Percentiles rank a stretch among this genome's conserved stretches.
Evolutionary conservation across 768 basidiomycete genomes (phyloP).

Genomic region (Lactarius evosmus): DNA sequence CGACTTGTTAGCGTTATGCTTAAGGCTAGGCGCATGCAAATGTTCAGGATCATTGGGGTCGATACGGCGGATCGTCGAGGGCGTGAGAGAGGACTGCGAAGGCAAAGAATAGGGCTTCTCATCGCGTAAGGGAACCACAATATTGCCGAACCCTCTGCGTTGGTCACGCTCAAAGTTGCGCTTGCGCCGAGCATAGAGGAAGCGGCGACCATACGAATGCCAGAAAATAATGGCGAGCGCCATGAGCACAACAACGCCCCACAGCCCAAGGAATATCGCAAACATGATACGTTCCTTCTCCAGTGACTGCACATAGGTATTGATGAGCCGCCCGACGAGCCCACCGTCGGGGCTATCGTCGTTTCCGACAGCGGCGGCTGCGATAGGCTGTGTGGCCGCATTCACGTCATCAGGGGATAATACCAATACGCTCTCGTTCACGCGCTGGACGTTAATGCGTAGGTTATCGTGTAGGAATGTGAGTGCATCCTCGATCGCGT

Average conservation of each 20-base stretch:
- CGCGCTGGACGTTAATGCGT: conserved; percentile 70
- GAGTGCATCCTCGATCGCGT: conserved; percentile 79
- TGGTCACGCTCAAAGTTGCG: conserved; percentile 31
- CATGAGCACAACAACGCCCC: conserved; percentile 81
- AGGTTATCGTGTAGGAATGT: conserved; percentile 92
- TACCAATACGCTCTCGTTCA: conserved; percentile 72
- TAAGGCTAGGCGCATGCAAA: conserved; percentile 28
- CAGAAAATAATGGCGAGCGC: conserved; percentile 67
- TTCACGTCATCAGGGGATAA: conserved; percentile 69
- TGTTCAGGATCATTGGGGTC: conserved; percentile 44
- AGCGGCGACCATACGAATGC: conserved; percentile 57
- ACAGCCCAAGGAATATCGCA: conserved; percentile 74
- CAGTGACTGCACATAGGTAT: conserved; percentile 66
- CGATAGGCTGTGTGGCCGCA: conserved; percentile 76
- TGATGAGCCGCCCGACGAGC: conserved; percentile 68
- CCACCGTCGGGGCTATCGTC: conserved; percentile 48
- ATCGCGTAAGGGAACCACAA: conserved; percentile 23
- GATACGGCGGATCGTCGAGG: conserved; percentile 35
- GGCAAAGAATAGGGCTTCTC: conserved; percentile 32
- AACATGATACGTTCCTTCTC: conserved; percentile 85
- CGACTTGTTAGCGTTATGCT: conserved; percentile 40
- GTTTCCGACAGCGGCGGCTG: conserved; percentile 74
- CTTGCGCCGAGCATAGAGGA: conserved; percentile 46
- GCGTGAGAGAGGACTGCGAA: conserved; percentile 32
- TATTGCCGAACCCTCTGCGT: conserved; percentile 30